Percentiles rank a stretch among this genome's conserved stretches.
Conservation (phyloP, 2,329 filamentous ascomycete genomes). For the Epichloe elymi region DNA sequence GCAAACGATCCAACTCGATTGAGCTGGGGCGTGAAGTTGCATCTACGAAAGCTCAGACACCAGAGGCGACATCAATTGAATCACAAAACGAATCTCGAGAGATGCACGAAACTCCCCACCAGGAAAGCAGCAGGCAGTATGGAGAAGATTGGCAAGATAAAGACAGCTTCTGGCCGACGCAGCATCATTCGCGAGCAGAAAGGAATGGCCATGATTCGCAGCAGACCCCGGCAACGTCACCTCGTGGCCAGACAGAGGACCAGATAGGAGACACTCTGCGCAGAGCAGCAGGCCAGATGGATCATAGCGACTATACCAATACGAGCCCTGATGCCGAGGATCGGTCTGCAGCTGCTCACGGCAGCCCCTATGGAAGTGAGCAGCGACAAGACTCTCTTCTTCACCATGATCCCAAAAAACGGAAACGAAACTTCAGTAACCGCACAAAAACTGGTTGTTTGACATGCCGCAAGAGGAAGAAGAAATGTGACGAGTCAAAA, state of each 20-base stretch:
- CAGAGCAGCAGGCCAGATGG: slow-evolving; percentile 31
- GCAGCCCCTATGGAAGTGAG: slow-evolving; percentile 31
- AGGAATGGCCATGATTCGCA: slow-evolving; percentile 32
- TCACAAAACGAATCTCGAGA: slow-evolving; percentile 27
- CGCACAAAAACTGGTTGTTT: slow-evolving; percentile 91
- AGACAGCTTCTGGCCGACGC: slow-evolving; percentile 34
- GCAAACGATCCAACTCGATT: slow-evolving; percentile 56
- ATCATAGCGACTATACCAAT: slow-evolving; percentile 36
- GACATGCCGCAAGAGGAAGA: slow-evolving; percentile 84
- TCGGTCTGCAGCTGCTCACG: slow-evolving; percentile 25
- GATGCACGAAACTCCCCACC: slow-evolving; percentile 27
- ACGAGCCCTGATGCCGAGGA: slow-evolving; percentile 44
- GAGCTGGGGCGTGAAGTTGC: slow-evolving; percentile 31
- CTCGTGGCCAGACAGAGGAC: slow-evolving; percentile 36
- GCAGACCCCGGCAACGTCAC: slow-evolving; percentile 31
- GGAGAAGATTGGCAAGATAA: slow-evolving; percentile 34
- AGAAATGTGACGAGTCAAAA: slow-evolving; percentile 94
- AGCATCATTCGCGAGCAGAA: slow-evolving; percentile 33
- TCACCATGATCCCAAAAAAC: slow-evolving; percentile 52
- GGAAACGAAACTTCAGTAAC: slow-evolving; percentile 80
- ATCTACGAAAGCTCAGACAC: slow-evolving; percentile 20
- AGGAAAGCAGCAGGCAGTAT: slow-evolving; percentile 33
- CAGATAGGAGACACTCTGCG: slow-evolving; percentile 32
- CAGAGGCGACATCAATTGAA: slow-evolving; percentile 18
- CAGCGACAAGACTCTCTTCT: slow-evolving; percentile 35